A percentile compares a stretch with the other conserved stretches of the same genome.
Evolutionary conservation across 306 rosid genomes (phyloP).

Genomic region (Dryas alaskensis): DNA sequence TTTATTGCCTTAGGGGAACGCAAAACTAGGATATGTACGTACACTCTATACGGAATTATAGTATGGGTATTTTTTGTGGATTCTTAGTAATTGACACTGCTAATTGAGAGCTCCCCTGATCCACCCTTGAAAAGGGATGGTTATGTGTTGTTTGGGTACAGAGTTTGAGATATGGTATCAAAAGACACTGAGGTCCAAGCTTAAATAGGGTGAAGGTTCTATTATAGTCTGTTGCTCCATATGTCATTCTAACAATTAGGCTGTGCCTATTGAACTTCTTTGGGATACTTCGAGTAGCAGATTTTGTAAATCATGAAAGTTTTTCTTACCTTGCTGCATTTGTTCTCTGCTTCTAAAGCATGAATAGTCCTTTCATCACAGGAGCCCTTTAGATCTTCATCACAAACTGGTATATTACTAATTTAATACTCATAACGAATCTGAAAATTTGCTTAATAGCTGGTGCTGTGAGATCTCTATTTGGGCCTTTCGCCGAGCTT

Average conservation of each 20-base stretch:
- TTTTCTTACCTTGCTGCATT: neutral
- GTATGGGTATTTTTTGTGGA: neutral
- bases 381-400: neutral
- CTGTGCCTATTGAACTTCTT: neutral
- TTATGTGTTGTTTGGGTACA: no score
- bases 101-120: neutral
- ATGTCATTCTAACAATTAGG: neutral
- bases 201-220: no score
- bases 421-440: neutral
- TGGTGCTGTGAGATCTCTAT: constrained; percentile 49
- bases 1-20: no score
- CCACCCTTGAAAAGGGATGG: no score
- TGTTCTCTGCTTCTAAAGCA: neutral
- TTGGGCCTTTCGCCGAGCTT: constrained; percentile 75
- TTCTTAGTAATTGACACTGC: neutral
- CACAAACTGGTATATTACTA: neutral
- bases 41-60: neutral
- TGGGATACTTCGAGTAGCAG: neutral
- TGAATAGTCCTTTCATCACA: neutral
- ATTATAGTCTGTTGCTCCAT: no score
- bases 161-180: no score
- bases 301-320: neutral
- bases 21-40: no score
- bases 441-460: constrained; percentile 37
- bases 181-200: neutral